Percentiles rank a stretch among this genome's conserved stretches.
These are phyloP conservation scores for Mortierella sp. DNA, from an alignment of 371 early-diverging fungal species.

Conservation along the genomic window DNA sequence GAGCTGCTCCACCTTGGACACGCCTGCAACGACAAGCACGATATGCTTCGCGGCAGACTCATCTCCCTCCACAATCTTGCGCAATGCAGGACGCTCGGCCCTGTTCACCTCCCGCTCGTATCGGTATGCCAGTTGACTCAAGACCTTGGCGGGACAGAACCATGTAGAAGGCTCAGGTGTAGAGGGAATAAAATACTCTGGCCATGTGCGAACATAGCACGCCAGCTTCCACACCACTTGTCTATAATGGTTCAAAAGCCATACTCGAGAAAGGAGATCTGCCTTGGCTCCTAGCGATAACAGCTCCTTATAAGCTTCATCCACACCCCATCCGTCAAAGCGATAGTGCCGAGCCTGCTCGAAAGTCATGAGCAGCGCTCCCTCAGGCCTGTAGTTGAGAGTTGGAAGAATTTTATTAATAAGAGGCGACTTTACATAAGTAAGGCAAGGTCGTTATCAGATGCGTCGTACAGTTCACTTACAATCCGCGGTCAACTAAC, in stretches of 20 bases:
- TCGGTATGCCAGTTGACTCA: conserved; percentile 71
- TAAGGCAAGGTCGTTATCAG: background rate
- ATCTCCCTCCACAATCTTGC: conserved; percentile 80
- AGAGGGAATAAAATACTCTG: conserved; percentile 48
- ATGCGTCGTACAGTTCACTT: background rate
- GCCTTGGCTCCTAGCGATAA: conserved; percentile 61
- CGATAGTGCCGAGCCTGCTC: conserved; percentile 43
- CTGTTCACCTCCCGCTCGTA: conserved; percentile 81
- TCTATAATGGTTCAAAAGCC: conserved; percentile 82
- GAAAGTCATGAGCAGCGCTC: conserved; percentile 57
- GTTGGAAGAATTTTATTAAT: background rate
- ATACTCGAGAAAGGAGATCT: conserved; percentile 59
- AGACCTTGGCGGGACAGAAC: conserved; percentile 65
- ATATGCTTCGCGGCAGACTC: conserved; percentile 69
- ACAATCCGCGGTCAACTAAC: conserved; percentile 32
- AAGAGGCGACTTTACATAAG: background rate
- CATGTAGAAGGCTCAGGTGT: conserved; percentile 4
- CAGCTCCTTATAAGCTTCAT: conserved; percentile 60
- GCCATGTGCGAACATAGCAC: conserved; percentile 70
- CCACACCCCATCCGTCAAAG: conserved; percentile 64
- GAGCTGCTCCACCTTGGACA: conserved; percentile 31
- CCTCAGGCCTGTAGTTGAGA: conserved; percentile 32
- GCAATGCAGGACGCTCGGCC: conserved; percentile 77
- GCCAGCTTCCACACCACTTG: conserved; percentile 86
- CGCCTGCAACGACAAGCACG: conserved; percentile 77